Evolutionary conservation across 2,329 filamentous ascomycete genomes (phyloP).

Genomic region (Phyllosticta citriasiana): DNA sequence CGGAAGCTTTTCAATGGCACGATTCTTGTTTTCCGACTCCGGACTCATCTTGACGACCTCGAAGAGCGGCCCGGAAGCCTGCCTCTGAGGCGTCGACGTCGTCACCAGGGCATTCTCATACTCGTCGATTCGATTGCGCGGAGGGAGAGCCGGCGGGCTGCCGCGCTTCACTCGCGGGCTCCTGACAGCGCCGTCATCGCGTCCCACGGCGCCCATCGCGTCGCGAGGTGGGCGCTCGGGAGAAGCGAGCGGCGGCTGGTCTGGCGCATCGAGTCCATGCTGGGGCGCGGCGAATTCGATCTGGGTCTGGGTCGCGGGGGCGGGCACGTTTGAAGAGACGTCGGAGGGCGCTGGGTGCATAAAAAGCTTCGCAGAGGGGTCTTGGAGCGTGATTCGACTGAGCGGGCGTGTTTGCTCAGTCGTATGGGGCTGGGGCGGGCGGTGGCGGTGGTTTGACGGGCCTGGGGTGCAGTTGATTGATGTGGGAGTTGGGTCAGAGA

Average conservation of each 20-base stretch:
- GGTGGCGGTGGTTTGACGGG: background rate
- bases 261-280: conserved; percentile 47
- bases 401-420: conserved; percentile 1
- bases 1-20: conserved; percentile 54
- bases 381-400: conserved; percentile 3
- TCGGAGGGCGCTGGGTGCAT: conserved; percentile 53
- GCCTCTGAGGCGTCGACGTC: conserved; percentile 28
- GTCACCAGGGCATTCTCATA: conserved; percentile 42
- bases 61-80: conserved; percentile 37
- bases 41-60: conserved; percentile 41
- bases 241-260: conserved; percentile 37
- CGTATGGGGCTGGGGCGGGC: background rate
- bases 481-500: too few species aligned
- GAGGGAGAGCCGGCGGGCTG: conserved; percentile 18
- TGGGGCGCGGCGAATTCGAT: conserved; percentile 36
- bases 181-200: conserved; percentile 12
- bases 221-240: conserved; percentile 18
- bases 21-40: conserved; percentile 34
- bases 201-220: conserved; percentile 13
- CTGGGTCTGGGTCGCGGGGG: conserved; percentile 29
- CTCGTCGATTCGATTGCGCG: conserved; percentile 41
- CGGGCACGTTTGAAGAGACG: conserved; percentile 37
- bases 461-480: background rate
- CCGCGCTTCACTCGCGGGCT: conserved; percentile 24
- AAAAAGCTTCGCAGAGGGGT: conserved; percentile 36